phyloP scores from a whole-genome alignment of 164 flowering plant species.

The Umbellularia californica region DNA sequence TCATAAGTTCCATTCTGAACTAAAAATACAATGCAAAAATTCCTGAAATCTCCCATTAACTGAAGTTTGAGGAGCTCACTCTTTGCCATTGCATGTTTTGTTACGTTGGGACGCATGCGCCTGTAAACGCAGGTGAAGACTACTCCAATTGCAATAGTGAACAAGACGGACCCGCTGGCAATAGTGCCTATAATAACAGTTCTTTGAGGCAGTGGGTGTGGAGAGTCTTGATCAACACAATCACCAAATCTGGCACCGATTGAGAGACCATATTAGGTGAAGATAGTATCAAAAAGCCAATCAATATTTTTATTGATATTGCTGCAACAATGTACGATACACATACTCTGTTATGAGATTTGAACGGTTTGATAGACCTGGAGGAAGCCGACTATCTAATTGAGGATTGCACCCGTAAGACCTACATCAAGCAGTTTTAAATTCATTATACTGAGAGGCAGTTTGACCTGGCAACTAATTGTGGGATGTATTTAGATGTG shows the following conservation, averaged over 20 bases:
- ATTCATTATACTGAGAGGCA: not conserved
- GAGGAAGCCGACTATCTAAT: constrained; percentile 27
- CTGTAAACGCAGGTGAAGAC: constrained; percentile 30
- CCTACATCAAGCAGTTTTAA: constrained; percentile 21
- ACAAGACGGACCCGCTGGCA: constrained; percentile 41
- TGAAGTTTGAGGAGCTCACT: constrained; percentile 37
- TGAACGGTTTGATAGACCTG: constrained; percentile 25
- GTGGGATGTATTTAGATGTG: no score
- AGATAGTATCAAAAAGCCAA: not conserved
- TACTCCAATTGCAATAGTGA: constrained; percentile 32
- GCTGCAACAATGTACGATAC: not conserved
- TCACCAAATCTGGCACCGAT: constrained; percentile 41
- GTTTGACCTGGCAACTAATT: not conserved
- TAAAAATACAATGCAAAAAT: not conserved
- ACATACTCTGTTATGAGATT: constrained; percentile 56
- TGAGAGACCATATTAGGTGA: not conserved
- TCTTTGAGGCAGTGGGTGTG: constrained; percentile 1
- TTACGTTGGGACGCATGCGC: constrained; percentile 9
- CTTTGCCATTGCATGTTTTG: constrained; percentile 21
- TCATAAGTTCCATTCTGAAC: not conserved
- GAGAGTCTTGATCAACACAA: constrained; percentile 26
- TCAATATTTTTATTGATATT: not conserved
- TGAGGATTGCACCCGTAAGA: constrained; percentile 57
- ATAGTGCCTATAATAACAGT: constrained; percentile 34
- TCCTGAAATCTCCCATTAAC: not conserved